These are phyloP conservation scores for Gyrodon lividus DNA, from an alignment of 768 basidiomycete species.

Conservation along the genomic window DNA sequence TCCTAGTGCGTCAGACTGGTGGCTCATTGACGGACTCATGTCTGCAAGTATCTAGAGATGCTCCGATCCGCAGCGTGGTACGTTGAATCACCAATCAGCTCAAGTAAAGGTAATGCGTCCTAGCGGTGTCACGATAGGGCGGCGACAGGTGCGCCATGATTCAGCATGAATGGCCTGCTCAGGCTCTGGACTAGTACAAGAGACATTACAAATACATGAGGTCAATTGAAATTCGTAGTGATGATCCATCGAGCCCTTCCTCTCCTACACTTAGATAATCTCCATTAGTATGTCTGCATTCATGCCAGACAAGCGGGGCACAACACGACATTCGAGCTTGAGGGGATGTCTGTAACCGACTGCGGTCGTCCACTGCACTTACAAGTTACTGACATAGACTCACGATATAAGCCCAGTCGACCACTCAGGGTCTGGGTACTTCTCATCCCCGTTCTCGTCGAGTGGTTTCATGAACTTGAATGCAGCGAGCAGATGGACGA, in stretches of 20 bases:
- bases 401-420: constrained; percentile 30
- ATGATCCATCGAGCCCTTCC: background rate
- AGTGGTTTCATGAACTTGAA: constrained; percentile 31
- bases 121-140: too few relatives aligned
- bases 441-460: constrained; percentile 26
- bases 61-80: too few relatives aligned
- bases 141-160: too few relatives aligned
- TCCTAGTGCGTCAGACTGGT: too few relatives aligned
- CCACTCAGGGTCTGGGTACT: constrained; percentile 26
- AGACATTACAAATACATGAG: background rate
- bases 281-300: constrained; percentile 14
- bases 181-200: too few relatives aligned
- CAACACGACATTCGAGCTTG: constrained; percentile 28
- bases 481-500: constrained; percentile 28
- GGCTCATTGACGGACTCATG: too few relatives aligned
- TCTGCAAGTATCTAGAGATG: too few relatives aligned
- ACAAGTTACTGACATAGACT: constrained; percentile 4
- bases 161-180: too few relatives aligned
- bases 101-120: too few relatives aligned
- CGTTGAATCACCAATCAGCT: too few relatives aligned
- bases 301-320: constrained; percentile 19
- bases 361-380: constrained; percentile 3
- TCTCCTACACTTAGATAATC: constrained; percentile 17
- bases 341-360: constrained; percentile 24
- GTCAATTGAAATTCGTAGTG: background rate